These are phyloP conservation scores for Carpinus viminea DNA, from an alignment of 306 rosid species.

Conservation along the genomic window DNA sequence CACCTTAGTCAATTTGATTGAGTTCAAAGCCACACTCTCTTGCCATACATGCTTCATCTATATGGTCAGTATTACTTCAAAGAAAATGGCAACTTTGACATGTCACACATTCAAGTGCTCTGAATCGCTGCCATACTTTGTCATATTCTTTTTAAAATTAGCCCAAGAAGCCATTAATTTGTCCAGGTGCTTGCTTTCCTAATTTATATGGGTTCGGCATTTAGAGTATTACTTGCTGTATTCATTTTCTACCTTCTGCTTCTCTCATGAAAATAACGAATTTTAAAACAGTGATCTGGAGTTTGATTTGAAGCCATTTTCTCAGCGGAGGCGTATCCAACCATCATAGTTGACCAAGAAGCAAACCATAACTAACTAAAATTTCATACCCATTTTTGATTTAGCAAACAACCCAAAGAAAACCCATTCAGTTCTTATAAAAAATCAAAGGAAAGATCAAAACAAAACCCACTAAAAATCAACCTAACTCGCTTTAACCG, in stretches of 20 bases:
- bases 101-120: too few species aligned
- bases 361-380: too few species aligned
- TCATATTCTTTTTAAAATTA: background rate
- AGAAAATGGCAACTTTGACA: background rate
- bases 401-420: too few species aligned
- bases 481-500: too few species aligned
- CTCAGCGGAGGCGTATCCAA: slow-evolving; percentile 68
- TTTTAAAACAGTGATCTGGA: slow-evolving; percentile 51
- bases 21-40: too few species aligned
- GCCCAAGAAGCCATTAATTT: background rate
- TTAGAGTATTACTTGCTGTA: background rate
- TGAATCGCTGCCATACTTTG: too few species aligned
- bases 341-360: slow-evolving; percentile 70
- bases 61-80: background rate
- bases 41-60: too few species aligned
- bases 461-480: too few species aligned
- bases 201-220: background rate
- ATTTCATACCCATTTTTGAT: too few species aligned
- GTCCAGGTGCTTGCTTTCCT: background rate
- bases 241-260: background rate
- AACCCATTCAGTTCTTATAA: too few species aligned
- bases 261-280: slow-evolving; percentile 11
- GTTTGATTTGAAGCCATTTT: slow-evolving; percentile 63
- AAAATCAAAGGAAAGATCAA: too few species aligned
- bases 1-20: too few species aligned